Evolutionary conservation across 1,284 basidiomycete species (phyloP), one percentile per base, ranked within the genome.

Genomic region (Apiotrichum siamense): DNA sequence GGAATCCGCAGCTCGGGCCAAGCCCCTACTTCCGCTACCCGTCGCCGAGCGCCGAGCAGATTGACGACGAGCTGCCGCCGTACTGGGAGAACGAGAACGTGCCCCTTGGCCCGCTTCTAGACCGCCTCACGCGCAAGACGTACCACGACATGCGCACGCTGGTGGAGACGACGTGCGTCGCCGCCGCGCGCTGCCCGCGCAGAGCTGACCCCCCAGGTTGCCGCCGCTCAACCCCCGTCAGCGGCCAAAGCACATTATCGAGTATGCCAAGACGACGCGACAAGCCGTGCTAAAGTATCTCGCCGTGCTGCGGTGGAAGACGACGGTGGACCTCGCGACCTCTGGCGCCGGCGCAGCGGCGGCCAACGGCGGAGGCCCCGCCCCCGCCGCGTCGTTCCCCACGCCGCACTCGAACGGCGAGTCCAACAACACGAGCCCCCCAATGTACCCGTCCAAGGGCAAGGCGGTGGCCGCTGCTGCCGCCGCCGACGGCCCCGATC

Each of bases 271-370:
- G 49, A 50, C 58, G 4, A 67, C 67, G 3, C 62, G 70, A 7
- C 70, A 72, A 55, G 60, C 66, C 1, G 51, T 67, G 15, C 57
- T 72, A 17, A 72, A 72, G 58, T 69, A 70, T 39, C 62, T 72
- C 11, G 70, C 70, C 3, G 57, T 72, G 13, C 53, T 72, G 12
- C 60, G 70, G 23, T 72, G 70, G 70, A 72, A 72, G 50, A 57
- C 60, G 17, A 56, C 63, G 11, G 70, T 69, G 17, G 70, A 72
- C 45, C 41, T 67, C 3, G 54, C 61, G 2, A 49, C 50, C 13
- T 23, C 53, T 7, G 18, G n/a, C n/a, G n/a, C n/a, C 47, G 5
- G 37, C 43, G 20, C 21, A 45, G 17, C 25, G 24, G 18, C n/a
- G n/a, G 33, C 39, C 37, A 35, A 38, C 38, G 24, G 40, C 27